These are phyloP conservation scores for Coprinellus micaceus DNA, from an alignment of 768 basidiomycete species.

Conservation along the genomic window DNA sequence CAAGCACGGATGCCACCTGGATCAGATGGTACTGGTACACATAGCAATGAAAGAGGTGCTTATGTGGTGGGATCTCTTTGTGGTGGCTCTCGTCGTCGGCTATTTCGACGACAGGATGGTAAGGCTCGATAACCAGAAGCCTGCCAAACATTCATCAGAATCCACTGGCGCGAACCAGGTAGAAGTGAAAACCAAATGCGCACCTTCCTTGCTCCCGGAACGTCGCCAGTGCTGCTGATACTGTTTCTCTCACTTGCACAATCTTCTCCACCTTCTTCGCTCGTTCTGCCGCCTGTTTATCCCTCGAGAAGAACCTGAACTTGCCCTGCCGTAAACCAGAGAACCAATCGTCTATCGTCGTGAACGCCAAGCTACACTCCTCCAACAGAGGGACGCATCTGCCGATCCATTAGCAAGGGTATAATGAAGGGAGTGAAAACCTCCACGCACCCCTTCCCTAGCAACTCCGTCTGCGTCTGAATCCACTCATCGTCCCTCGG, in stretches of 20 bases:
- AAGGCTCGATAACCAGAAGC: conserved; percentile 58
- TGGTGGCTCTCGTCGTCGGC: conserved; percentile 29
- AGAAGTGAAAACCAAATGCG: conserved; percentile 1
- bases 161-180: neutral
- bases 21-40: conserved; percentile 62
- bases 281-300: conserved; percentile 27
- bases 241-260: conserved; percentile 30
- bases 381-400: conserved; percentile 54
- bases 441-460: conserved; percentile 38
- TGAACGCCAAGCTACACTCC: conserved; percentile 35
- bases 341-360: conserved; percentile 50
- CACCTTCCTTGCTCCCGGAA: conserved; percentile 55
- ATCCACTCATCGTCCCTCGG: conserved; percentile 43
- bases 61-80: conserved; percentile 48
- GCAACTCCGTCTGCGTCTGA: conserved; percentile 37
- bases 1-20: conserved; percentile 32
- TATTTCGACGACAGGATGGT: conserved; percentile 42
- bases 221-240: conserved; percentile 35
- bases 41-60: conserved; percentile 70
- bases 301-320: conserved; percentile 35
- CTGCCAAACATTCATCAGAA: conserved; percentile 18
- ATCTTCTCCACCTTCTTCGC: conserved; percentile 31
- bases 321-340: conserved; percentile 31
- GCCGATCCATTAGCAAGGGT: neutral
- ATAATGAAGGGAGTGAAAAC: neutral